A percentile compares a stretch with the other conserved stretches of the same genome.
These are phyloP conservation scores for Bacterosira constricta DNA, from an alignment of 108 stramenopile species.

Conservation along the genomic window DNA sequence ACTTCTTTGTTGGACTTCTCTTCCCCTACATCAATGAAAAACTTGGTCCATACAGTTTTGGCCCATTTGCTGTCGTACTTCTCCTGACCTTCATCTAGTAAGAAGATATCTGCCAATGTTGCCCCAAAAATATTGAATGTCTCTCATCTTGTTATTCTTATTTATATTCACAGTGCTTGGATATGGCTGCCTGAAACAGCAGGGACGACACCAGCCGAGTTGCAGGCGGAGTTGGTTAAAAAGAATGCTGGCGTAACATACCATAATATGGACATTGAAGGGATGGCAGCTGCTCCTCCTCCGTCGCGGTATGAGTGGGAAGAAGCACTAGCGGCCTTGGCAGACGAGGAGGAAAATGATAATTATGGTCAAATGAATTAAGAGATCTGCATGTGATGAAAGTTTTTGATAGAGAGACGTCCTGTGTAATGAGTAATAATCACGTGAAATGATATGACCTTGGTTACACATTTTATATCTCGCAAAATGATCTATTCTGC, in stretches of 20 bases:
- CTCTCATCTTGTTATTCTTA: no score
- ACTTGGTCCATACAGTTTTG: slow-evolving; percentile 80
- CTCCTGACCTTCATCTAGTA: slow-evolving; percentile 45
- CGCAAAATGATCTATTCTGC: background rate
- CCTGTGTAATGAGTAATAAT: no score
- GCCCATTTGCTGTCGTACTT: slow-evolving; percentile 82
- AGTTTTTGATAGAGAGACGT: no score
- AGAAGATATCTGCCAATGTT: no score
- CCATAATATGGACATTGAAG: slow-evolving; percentile 63
- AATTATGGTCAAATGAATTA: no score
- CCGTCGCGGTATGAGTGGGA: slow-evolving; percentile 48
- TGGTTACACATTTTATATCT: background rate
- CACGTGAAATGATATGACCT: no score
- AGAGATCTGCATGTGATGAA: no score
- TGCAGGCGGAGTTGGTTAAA: slow-evolving; percentile 70
- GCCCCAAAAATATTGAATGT: no score
- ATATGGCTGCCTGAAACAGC: slow-evolving; percentile 84
- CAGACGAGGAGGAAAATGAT: slow-evolving; percentile 9
- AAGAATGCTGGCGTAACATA: slow-evolving; percentile 72
- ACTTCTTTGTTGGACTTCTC: slow-evolving; percentile 85
- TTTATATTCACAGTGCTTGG: slow-evolving; percentile 60
- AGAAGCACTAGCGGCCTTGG: slow-evolving; percentile 30
- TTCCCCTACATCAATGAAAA: slow-evolving; percentile 86
- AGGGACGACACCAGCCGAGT: slow-evolving; percentile 78
- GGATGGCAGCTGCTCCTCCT: slow-evolving; percentile 16